Base-by-base conservation (phyloP, 176 grass and related monocot genomes). In the Melocanna baccifera region DNA sequence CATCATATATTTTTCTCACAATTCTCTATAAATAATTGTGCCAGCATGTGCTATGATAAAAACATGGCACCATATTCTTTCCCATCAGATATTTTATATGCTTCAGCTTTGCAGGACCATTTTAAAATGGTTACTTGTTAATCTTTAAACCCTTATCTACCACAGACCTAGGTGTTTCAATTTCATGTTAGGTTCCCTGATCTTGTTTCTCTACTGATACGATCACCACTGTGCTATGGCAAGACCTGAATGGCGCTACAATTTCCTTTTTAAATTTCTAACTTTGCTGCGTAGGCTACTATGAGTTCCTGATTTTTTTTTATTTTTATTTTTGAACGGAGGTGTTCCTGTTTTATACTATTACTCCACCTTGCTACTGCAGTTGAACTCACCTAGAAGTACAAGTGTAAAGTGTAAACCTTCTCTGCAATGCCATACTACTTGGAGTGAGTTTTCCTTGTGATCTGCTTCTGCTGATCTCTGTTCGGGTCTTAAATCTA, bases 331-430 rank as follows among this genome's bases (percentile, higher is more conserved):
- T 48, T 48, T 48, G 0, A 48, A 48, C 13, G 13, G 46, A 48
- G 15, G 39, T 85, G 19, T 62, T 73, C 26, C 22, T 16, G 12
- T 16, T 55, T 29, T 67, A 4, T 66, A 45, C 23, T 68, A 18
- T 68, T 52, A 52, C 22, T 64, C 55, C 15, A 40, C 43, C 67
- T 87, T 81, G 29, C 56, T 41, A 72, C 2, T 86, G 22, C 64
- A 16, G 34, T 73, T 86, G 45, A 55, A 41, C 55, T 86, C 55
- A 79, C 4, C 64, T 59, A 29, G 26, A 69, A 51, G 22, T 20
- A 48, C 18, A 62, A 43, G 39, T 12, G n/a, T 15, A 22, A n/a
- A n/a, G 26, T 58, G 70, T 75, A 23, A 16, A 46, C 22, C 2
- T 80, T 66, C 37, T 81, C 18, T 68, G 14, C 36, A 69, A 62